Evolutionary conservation across 1,284 basidiomycete genomes (phyloP), one percentile per base, ranked within the genome.

Genomic region (Ganoderma lingzhi): DNA sequence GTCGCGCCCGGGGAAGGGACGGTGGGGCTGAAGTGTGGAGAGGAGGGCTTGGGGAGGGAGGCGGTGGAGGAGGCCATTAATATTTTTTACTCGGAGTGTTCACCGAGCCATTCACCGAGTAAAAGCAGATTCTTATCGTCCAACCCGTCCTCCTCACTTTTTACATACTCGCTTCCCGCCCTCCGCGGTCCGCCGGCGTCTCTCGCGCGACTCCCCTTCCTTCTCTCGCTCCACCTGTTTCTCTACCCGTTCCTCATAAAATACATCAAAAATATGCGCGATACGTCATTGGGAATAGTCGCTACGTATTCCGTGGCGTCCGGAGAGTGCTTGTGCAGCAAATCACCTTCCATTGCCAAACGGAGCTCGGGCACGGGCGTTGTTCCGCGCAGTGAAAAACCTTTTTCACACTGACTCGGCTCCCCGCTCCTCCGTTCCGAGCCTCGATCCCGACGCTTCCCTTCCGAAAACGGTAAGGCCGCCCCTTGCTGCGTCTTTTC

Each of bases 31-130:
- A 28, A 12, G 51, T 73, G 67, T 72, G 74, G 74, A 71, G 62
- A 67, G 65, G 66, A 60, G 61, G 45, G 48, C 44, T 70, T 59
- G 70, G 68, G 74, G 71, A 74, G 64, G 68, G 72, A 69, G 73
- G 72, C 67, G 60, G 70, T 76, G 66, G 35, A 64, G 70, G 62
- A 37, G 72, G 76, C 70, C 74, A 76, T 73, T 23, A 23, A 23
- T 23, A 23, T 23, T 23, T 72, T 71, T 72, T 75, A 69, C 67
- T 74, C 72, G 67, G 59, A 71, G 76, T 73, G 76, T 85, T 84
- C 84, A 86, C 85, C 85, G 85, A 88, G 85, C 82, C 86, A 87
- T 89, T 88, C 88, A 89, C 88, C 88, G 88, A 90, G 88, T 87
- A 83, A 85, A 73, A 76, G 73, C 73, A 74, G 68, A 67, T 68